Evolutionary conservation across 2,329 filamentous ascomycete genomes (phyloP), one percentile per base, ranked within the genome.

Genomic region (Fusarium albidum): DNA sequence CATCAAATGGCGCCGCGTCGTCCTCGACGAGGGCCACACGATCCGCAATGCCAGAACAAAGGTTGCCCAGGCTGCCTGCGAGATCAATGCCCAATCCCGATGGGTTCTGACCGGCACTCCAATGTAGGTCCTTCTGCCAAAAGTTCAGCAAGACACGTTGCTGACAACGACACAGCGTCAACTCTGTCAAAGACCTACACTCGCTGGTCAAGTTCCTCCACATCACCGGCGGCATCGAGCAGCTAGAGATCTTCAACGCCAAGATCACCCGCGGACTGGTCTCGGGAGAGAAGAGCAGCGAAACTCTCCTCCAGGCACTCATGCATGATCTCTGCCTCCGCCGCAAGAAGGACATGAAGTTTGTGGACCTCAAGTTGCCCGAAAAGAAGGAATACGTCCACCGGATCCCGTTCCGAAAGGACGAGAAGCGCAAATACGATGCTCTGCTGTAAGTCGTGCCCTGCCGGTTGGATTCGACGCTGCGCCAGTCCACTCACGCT

Each of bases 301-400:
- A 85, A 40, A 72, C 81, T 10, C 76, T 94, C 4, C 79, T 96
- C 4, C 89, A 94, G 67, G 82, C 85, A 6, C 79, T 96, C 37
- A 93, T 96, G 85, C 80, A 81, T n/a, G 86, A 89, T 14, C 82
- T 96, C 39, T 95, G 90, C 65, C 79, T 96, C 17, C 84, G 92
- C 31, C 85, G 92, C 31, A 89, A 87, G 71, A 96, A 96, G 70
- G 88, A 94, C 49, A 96, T 96, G 92, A 82, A 82, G 6, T 96
- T 96, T 67, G 83, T 96, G 45, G 91, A 96, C 61, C 77, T 96
- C 15, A 89, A 86, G 57, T 79, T 96, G 9, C 92, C 92, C 0
- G 79, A 86, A 12, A 86, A 96, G 66, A 88, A 86, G 1, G 91
- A 94, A 68, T 92, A 89, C 61, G 79, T 95, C 6, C 87, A 95